Evolutionary conservation across 257 asterid genomes (phyloP), one percentile per base, ranked within the genome.

Genomic region (Cynanchum wilfordii): DNA sequence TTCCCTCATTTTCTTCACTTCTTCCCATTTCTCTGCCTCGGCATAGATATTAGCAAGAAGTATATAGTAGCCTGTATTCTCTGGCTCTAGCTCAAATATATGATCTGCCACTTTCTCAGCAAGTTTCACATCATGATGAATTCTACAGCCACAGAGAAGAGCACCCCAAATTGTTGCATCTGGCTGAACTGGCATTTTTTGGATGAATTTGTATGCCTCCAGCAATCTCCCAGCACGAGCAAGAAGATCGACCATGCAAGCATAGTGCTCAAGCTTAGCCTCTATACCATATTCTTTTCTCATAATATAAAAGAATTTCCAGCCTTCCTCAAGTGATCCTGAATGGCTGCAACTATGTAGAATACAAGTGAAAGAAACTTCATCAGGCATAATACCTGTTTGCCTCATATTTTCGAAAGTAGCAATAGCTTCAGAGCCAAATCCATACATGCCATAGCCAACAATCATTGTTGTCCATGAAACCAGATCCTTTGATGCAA

Each of bases 381-480:
- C 70, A 64, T 73, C 68, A 1, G 84, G 81, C 33, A 59, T 50
- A 54, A 73, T 75, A 30, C 84, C 76, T 25, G 69, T 64, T 68
- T 51, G 66, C 50, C 57, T 68, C 84, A 73, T 76, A 50, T 79
- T 66, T 27, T 62, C 30, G 58, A 79, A 79, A 52, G 80, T 40
- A 47, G 68, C 72, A 33, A 80, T 44, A n/a, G 84, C 81, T 76
- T 80, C 81, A 42, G 10, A 67, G n/a, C 81, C 84, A 55, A 68
- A 72, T 40, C 84, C 84, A 56, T 76, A 78, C 78, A 76, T 76
- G 40, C 76, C 81, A 62, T 72, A 76, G 33, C 84, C 78, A 7
- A 76, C 76, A 4, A 80, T 80, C 81, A 80, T 58, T 11, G 57
- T 65, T 29, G 84, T 72, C 84, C 84, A 80, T 0, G 81, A 80